Conservation (phyloP, 805 yeast species). For the Pichia paraexigua region DNA sequence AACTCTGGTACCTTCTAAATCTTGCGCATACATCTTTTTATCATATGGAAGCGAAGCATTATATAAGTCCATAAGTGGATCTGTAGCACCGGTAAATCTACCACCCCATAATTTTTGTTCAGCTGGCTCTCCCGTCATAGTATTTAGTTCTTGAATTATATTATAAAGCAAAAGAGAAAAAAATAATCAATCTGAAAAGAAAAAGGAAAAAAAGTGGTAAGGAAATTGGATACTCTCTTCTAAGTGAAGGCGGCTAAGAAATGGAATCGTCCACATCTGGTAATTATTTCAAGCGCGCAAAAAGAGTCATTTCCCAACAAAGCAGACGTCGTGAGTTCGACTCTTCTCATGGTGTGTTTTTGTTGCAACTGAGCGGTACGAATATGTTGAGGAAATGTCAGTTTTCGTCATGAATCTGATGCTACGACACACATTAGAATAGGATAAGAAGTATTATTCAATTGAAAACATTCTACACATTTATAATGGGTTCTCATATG, state of each 20-base stretch:
- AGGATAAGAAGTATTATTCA: not conserved
- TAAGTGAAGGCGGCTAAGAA: not conserved
- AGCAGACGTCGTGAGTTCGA: not conserved
- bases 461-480: not conserved
- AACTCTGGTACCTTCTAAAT: conserved; percentile 87
- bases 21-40: conserved; percentile 89
- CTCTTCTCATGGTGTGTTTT: not conserved
- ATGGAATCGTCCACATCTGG: not conserved
- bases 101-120: conserved; percentile 95
- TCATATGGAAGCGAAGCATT: conserved; percentile 97
- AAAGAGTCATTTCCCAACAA: not conserved
- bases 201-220: not conserved
- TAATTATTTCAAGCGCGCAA: not conserved
- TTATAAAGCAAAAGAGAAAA: not conserved
- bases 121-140: conserved; percentile 40
- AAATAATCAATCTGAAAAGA: not conserved
- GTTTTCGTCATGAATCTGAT: not conserved
- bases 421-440: not conserved
- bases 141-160: not conserved
- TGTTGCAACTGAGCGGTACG: not conserved
- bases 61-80: conserved; percentile 95
- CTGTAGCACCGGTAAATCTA: conserved; percentile 93
- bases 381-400: not conserved
- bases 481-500: conserved; percentile 16
- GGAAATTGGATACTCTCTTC: not conserved